Percentiles rank a stretch among this genome's conserved stretches.
Evolutionary conservation across 306 rosid species (phyloP).

Genomic region (Hippophae tibetana): DNA sequence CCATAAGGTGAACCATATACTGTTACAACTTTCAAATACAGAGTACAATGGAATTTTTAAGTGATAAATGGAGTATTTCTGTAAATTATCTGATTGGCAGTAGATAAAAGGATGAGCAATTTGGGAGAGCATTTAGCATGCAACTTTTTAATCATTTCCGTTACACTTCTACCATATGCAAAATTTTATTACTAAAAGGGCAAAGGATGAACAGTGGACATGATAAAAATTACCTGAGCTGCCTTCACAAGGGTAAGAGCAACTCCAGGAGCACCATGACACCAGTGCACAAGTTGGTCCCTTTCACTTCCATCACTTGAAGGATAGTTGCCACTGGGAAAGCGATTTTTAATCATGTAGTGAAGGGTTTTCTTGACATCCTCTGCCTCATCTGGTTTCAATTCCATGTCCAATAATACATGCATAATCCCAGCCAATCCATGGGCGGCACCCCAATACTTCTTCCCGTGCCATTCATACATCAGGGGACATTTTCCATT

Average conservation of each 20-base stretch:
- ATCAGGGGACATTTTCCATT: slow-evolving; percentile 61
- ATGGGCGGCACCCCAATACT: slow-evolving; percentile 94
- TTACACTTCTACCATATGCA: neutral
- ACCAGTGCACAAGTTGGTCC: slow-evolving; percentile 83
- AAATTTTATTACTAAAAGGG: neutral
- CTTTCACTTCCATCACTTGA: slow-evolving; percentile 79
- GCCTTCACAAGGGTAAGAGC: slow-evolving; percentile 67
- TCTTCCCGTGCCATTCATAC: slow-evolving; percentile 94
- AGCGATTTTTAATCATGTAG: slow-evolving; percentile 59
- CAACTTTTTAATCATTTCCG: no score
- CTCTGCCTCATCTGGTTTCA: slow-evolving; percentile 66
- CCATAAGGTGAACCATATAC: no score
- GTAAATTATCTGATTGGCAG: no score
- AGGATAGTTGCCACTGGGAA: slow-evolving; percentile 64
- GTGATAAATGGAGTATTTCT: no score
- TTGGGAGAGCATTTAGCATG: neutral
- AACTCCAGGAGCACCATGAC: slow-evolving; percentile 90
- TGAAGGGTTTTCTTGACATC: slow-evolving; percentile 64
- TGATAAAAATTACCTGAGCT: slow-evolving; percentile 47
- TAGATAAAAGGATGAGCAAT: no score
- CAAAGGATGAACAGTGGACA: neutral
- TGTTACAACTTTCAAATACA: no score
- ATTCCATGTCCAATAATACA: slow-evolving; percentile 69
- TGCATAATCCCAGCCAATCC: slow-evolving; percentile 80
- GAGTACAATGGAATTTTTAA: no score